Conservation (phyloP, 2,329 filamentous ascomycete genomes). For the Alternaria angustiovoidea region DNA sequence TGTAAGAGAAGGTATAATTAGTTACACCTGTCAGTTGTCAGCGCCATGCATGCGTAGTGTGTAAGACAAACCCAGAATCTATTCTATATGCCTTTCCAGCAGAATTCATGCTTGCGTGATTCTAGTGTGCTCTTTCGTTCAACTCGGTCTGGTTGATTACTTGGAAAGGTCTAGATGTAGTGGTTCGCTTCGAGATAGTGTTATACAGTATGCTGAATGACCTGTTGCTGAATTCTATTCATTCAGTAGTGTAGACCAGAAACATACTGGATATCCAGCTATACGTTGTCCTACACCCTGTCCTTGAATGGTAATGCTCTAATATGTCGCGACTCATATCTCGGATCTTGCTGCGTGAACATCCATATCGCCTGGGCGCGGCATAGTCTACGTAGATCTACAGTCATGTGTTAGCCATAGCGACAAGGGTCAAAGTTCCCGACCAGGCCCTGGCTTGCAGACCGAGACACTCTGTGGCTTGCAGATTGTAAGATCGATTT, state of each 20-base stretch:
- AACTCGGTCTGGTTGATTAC: background rate
- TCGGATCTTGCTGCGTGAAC: background rate
- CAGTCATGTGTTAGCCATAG: background rate
- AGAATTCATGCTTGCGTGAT: background rate
- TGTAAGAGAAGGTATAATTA: slow-evolving; percentile 1
- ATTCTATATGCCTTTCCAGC: background rate
- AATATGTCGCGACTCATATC: background rate
- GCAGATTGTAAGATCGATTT: background rate
- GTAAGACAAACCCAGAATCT: background rate
- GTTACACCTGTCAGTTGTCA: slow-evolving; percentile 15
- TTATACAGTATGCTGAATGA: background rate
- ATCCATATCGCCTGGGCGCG: background rate
- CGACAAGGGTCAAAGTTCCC: background rate
- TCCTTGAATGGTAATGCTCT: background rate
- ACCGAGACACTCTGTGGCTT: background rate
- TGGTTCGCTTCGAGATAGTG: background rate
- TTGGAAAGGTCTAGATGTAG: background rate
- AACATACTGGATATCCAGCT: background rate
- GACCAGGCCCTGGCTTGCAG: background rate
- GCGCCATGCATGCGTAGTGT: background rate
- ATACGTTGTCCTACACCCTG: background rate
- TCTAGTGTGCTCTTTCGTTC: background rate
- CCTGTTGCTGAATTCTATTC: background rate
- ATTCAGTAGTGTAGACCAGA: background rate
- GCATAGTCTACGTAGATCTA: background rate